Base-by-base conservation (phyloP, 1,139 yeast species). In the Pneumocystis wakefieldiae region DNA sequence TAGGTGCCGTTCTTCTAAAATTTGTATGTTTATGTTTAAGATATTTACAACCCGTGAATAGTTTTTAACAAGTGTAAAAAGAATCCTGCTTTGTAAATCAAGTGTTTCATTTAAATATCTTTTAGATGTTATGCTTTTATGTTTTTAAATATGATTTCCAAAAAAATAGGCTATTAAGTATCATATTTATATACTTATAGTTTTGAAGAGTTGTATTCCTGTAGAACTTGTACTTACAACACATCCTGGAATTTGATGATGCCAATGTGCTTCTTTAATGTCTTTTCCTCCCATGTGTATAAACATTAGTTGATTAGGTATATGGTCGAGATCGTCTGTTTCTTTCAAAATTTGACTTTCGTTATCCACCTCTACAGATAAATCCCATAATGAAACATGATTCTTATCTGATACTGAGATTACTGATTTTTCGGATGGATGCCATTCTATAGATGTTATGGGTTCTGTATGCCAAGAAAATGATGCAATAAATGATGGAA, bases 261-360 rank as follows among this genome's bases (percentile, higher is more conserved):
- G 97, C 97, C 98, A 92, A 76, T 95, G 88, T 59, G 91, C 96
- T 74, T 92, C 99, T 78, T 92, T 92, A 63, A 92, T 97, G 71
- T 91, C 94, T 70, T 85, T 85, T 78, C 94, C 98, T 2, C 67
- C 67, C 97, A 97, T 92, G 74, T 92, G 99, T 61, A 92, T 96
- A 77, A 92, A 92, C 73, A 92, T 79, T 71, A 94, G 80, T 75
- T 92, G 99, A 35, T 97, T 94, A 42, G 99, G 99, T 68, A 92
- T 88, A 70, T 87, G 95, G 69, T 85, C 86, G 69, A 92, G 79
- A 69, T 89, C 97, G 70, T 85, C 84, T 48, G 82, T 78, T 71
- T 85, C 90, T 17, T 76, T 76, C 76, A 88, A 96, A 71, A 85
- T 86, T 67, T 89, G 86, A 75, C 90, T 96, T 74, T 90, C 97